Conservation (phyloP, 2,329 filamentous ascomycete genomes). For the Monilinia aucupariae region DNA sequence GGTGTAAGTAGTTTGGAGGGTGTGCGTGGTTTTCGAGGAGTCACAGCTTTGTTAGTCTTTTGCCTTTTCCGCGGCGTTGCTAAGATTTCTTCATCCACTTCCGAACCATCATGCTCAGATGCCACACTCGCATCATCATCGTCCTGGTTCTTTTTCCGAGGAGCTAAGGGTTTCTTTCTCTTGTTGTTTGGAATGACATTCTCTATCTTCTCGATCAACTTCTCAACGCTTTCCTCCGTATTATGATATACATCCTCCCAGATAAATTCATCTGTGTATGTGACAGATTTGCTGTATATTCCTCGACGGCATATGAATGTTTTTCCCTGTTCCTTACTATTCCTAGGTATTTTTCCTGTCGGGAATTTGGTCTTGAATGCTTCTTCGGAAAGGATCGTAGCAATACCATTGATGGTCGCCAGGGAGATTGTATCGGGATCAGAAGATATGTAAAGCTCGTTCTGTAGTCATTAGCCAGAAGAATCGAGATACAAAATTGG, state of each 20-base stretch:
- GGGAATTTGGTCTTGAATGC: slow-evolving; percentile 67
- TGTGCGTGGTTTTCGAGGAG: slow-evolving; percentile 38
- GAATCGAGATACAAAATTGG: not conserved
- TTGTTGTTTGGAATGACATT: slow-evolving; percentile 68
- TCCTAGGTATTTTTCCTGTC: slow-evolving; percentile 66
- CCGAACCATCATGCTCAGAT: slow-evolving; percentile 27
- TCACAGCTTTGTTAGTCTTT: slow-evolving; percentile 41
- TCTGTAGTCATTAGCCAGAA: slow-evolving; percentile 43
- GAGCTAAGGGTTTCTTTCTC: slow-evolving; percentile 36
- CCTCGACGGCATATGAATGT: slow-evolving; percentile 85
- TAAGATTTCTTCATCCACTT: slow-evolving; percentile 11
- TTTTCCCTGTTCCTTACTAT: slow-evolving; percentile 71
- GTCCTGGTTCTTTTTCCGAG: slow-evolving; percentile 23
- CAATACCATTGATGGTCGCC: slow-evolving; percentile 84
- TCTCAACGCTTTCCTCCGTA: slow-evolving; percentile 27
- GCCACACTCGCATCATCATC: slow-evolving; percentile 23
- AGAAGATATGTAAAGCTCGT: slow-evolving; percentile 87
- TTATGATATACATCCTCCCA: slow-evolving; percentile 78
- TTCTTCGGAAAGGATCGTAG: slow-evolving; percentile 67
- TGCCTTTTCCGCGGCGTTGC: slow-evolving; percentile 53
- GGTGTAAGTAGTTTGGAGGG: slow-evolving; percentile 48
- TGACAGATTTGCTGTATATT: slow-evolving; percentile 81
- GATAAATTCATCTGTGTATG: slow-evolving; percentile 83
- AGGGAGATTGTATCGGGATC: slow-evolving; percentile 84
- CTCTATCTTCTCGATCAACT: slow-evolving; percentile 45